These are phyloP conservation scores for Saccharum spontaneum DNA, from an alignment of 176 grass and related monocot genomes.

Conservation along the genomic window DNA sequence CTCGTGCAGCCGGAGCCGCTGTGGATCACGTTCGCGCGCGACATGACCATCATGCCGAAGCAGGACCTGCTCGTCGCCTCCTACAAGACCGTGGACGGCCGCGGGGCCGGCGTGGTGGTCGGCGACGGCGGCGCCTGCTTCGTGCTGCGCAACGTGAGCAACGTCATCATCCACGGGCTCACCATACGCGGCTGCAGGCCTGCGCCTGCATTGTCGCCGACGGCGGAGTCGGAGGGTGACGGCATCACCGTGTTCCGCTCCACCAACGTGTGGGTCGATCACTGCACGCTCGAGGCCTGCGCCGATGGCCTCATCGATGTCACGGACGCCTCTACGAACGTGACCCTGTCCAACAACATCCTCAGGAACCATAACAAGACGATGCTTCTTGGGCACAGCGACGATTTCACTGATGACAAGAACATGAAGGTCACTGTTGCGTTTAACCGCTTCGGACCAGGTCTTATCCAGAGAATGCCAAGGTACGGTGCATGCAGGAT, in stretches of 20 bases:
- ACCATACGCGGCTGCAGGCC: slow-evolving; percentile 42
- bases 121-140: slow-evolving; percentile 52
- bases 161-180: slow-evolving; percentile 53
- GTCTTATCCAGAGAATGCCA: slow-evolving; percentile 59
- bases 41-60: slow-evolving; percentile 42
- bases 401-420: slow-evolving; percentile 40
- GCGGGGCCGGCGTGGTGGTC: slow-evolving; percentile 42
- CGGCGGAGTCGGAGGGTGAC: slow-evolving; percentile 41
- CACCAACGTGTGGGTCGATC: slow-evolving; percentile 51
- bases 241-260: slow-evolving; percentile 8
- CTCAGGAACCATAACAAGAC: slow-evolving; percentile 51
- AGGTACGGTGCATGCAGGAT: slow-evolving; percentile 8
- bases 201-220: background rate
- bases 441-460: slow-evolving; percentile 53
- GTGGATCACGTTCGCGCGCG: slow-evolving; percentile 47
- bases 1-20: slow-evolving; percentile 42
- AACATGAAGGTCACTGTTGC: slow-evolving; percentile 51
- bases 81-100: slow-evolving; percentile 55
- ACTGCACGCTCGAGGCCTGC: slow-evolving; percentile 43
- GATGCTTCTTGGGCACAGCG: slow-evolving; percentile 47
- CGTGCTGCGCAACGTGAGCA: background rate
- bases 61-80: slow-evolving; percentile 34
- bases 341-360: slow-evolving; percentile 46
- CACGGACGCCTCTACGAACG: slow-evolving; percentile 3
- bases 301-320: slow-evolving; percentile 52